Evolutionary conservation across 225 moss, liverwort and hornwort species (phyloP), one percentile per base, ranked within the genome.

Genomic region (Straminergon stramineum): DNA sequence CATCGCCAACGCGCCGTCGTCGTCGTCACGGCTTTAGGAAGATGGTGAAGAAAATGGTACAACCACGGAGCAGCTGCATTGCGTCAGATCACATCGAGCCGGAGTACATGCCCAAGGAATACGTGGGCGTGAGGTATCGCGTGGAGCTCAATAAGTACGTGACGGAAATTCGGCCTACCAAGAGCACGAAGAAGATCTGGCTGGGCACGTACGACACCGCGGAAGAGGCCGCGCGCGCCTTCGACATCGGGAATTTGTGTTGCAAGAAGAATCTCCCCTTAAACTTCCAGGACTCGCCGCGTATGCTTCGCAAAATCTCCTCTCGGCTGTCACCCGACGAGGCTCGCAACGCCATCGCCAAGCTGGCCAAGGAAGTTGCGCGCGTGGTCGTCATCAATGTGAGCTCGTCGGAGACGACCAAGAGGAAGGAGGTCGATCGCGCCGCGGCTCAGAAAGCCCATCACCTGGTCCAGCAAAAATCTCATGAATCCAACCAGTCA

Each of bases 241-340:
- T 94, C 61, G 94, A 94, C 79, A 92, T 94, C 41, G 94, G 94
- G 10, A 94, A 94, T 61, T 88, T 94, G 51, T 93, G 91, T 31
- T 94, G 93, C 82, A 92, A 94, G 86, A 94, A 94, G 77, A 94
- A 94, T 31, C 86, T 94, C 9, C 94, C 92, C 60, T 89, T 94
- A 45, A 94, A 94, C 62, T 94, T 94, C 84, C 31, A 51, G 58
- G 94, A 94, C 73, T 94, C 94, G 55, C 89, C 89, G 53, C 80
- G 66, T 37, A 75, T 94, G 91, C 91, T 94, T 23, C 89, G 77
- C 30, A 93, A 85, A 66, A 94, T 94, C 61, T 92, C 94, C n/a
- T 92, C 94, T 28, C 70, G 86, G 48, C 85, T 93, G 41, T 93
- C 94, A 34, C 89, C 94, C 9, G 92, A 91, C 52, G 86, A 90